Evolutionary conservation across 2,329 filamentous ascomycete species (phyloP).

Genomic region (Beauveria rudraprayagi): DNA sequence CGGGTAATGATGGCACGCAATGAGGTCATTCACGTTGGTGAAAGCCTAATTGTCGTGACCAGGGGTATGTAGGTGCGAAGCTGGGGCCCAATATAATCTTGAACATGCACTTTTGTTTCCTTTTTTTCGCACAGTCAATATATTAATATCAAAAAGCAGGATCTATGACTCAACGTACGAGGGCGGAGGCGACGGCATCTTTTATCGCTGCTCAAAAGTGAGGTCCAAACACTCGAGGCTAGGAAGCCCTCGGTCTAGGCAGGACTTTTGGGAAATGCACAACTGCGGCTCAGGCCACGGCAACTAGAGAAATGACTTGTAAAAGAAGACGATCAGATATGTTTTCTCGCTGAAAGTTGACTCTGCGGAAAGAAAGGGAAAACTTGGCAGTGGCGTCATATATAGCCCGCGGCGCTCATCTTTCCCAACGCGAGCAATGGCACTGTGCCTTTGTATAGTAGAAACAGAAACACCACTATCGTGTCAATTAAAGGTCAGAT

Average conservation of each 20-base stretch:
- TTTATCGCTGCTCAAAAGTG: background rate
- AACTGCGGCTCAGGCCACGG: background rate
- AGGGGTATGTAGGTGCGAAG: background rate
- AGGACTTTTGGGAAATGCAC: background rate
- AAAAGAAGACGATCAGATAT: background rate
- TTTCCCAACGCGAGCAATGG: too few species aligned
- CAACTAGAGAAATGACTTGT: background rate
- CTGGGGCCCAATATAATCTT: background rate
- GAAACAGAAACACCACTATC: too few species aligned
- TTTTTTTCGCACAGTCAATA: background rate
- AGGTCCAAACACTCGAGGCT: background rate
- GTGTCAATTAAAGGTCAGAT: too few species aligned
- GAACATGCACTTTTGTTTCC: background rate
- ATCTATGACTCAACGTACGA: background rate
- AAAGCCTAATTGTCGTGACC: background rate
- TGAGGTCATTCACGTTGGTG: background rate
- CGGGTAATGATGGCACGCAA: background rate
- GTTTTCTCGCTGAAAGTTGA: background rate
- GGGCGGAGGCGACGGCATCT: background rate
- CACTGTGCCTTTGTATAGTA: too few species aligned
- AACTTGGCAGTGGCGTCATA: too few species aligned
- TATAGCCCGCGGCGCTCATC: too few species aligned
- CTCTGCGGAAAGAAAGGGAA: too few species aligned
- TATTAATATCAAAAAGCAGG: background rate
- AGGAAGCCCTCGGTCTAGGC: background rate